Evolutionary conservation across 208 protist genomes (phyloP).

Genomic region (Leptomonas pyrrhocoris): DNA sequence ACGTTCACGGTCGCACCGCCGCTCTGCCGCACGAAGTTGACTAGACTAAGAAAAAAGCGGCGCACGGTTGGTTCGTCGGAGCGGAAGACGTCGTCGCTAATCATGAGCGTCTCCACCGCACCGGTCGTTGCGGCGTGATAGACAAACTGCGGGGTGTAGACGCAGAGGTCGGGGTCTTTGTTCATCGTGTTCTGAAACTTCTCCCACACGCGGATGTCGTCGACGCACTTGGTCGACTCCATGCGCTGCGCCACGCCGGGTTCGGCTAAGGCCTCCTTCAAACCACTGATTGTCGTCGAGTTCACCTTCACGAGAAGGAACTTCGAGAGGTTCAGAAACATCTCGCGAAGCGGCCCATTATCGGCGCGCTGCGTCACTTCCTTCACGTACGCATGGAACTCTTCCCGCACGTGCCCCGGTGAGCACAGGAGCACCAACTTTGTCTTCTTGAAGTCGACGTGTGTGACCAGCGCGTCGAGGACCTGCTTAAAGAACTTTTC

Average conservation of each 20-base stretch:
- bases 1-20: constrained; percentile 84
- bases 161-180: constrained; percentile 82
- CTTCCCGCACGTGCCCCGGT: constrained; percentile 93
- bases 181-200: constrained; percentile 94
- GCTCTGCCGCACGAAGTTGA: constrained; percentile 85
- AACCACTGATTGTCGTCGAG: constrained; percentile 81
- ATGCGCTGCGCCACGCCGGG: constrained; percentile 74
- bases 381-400: constrained; percentile 77
- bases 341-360: constrained; percentile 57
- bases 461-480: constrained; percentile 82
- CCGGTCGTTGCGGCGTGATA: constrained; percentile 75
- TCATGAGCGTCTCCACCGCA: constrained; percentile 87
- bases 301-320: constrained; percentile 90
- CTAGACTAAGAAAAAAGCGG: constrained; percentile 91
- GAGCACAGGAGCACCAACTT: constrained; percentile 95
- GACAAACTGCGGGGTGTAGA: constrained; percentile 94
- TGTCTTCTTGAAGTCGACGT: constrained; percentile 94
- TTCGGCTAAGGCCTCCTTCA: constrained; percentile 92
- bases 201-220: constrained; percentile 93
- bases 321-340: constrained; percentile 90
- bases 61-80: constrained; percentile 80
- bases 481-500: constrained; percentile 93
- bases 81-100: constrained; percentile 94
- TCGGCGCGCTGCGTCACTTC: constrained; percentile 43
- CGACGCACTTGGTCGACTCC: constrained; percentile 86